These are phyloP conservation scores for Camelina sativa DNA, from an alignment of 345 rosid species.

Conservation along the genomic window DNA sequence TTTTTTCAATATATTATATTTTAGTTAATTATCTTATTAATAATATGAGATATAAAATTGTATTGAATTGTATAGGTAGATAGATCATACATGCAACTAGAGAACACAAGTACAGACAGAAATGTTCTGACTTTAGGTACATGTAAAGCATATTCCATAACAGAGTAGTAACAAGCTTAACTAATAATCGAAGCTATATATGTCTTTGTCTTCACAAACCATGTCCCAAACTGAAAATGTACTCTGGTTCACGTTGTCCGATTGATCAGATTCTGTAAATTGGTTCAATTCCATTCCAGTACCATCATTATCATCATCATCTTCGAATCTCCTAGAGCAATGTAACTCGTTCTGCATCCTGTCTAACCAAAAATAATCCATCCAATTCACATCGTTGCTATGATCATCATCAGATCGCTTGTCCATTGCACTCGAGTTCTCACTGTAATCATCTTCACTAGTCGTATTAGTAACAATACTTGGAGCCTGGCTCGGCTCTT, in stretches of 20 bases:
- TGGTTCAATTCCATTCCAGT: conserved; percentile 30
- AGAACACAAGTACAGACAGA: conserved; percentile 8
- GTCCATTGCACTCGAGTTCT: conserved; percentile 15
- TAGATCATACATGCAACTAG: conserved; percentile 16
- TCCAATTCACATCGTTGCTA: conserved; percentile 5
- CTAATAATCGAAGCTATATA: conserved; percentile 22
- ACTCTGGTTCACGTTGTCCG: conserved; percentile 21
- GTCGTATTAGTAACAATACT: conserved; percentile 30
- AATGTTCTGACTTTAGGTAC: conserved; percentile 22
- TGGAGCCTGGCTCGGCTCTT: conserved; percentile 24
- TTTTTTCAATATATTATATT: background rate
- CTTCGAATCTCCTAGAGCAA: conserved; percentile 35
- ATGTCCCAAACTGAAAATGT: conserved; percentile 44
- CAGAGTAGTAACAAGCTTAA: conserved; percentile 3
- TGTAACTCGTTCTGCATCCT: conserved; percentile 39
- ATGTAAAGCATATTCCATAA: background rate
- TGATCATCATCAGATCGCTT: conserved; percentile 11
- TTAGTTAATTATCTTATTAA: background rate
- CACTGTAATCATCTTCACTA: conserved; percentile 29
- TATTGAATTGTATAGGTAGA: background rate
- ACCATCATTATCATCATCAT: conserved; percentile 32
- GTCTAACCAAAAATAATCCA: conserved; percentile 12
- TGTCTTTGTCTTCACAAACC: conserved; percentile 40
- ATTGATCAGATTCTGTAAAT: conserved; percentile 11
- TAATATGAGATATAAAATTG: background rate